Conservation (phyloP, 257 asterid species). For the Solanum pimpinellifolium region DNA sequence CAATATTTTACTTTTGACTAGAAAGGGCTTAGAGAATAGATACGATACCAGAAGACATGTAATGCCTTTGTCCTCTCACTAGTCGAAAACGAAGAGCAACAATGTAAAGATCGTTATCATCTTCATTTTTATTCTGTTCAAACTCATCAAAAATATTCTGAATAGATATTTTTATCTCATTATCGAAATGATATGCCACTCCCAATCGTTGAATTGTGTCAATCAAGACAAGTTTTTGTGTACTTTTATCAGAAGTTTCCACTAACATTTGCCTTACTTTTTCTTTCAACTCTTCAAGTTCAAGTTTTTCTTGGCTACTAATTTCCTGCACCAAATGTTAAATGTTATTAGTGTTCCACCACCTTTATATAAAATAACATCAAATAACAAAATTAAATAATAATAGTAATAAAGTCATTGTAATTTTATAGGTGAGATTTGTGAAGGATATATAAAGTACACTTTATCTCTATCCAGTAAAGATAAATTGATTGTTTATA, state of each 20-base stretch:
- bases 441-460: too few relatives aligned
- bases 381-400: too few relatives aligned
- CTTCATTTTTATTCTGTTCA: neutral
- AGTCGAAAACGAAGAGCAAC: constrained; percentile 8
- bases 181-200: neutral
- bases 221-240: neutral
- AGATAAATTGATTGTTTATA: too few relatives aligned
- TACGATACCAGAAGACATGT: constrained; percentile 5
- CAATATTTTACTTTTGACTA: neutral
- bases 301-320: neutral
- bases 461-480: too few relatives aligned
- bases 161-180: neutral
- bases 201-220: constrained; percentile 5
- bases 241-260: neutral
- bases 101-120: neutral
- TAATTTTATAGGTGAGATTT: too few relatives aligned
- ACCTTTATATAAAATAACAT: too few relatives aligned
- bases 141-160: neutral
- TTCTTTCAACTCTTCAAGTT: neutral
- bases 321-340: neutral
- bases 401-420: fast-evolving
- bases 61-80: constrained; percentile 12
- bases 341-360: neutral
- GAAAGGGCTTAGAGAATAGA: neutral
- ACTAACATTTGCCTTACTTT: neutral